Evolutionary conservation across 768 basidiomycete species (phyloP), one percentile per base, ranked within the genome.

Genomic region (Dioszegia aurantiaca): DNA sequence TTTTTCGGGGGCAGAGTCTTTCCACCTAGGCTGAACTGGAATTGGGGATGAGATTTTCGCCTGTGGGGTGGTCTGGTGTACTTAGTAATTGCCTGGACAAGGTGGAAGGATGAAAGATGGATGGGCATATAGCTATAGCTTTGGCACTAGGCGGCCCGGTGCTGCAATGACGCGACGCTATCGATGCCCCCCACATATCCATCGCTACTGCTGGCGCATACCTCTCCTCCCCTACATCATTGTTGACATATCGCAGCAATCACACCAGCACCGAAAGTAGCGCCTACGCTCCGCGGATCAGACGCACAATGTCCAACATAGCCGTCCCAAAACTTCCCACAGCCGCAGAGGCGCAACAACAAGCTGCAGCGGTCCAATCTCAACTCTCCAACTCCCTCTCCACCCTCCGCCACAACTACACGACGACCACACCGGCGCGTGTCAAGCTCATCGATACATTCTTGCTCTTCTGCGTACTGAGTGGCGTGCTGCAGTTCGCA

Each of bases 361-460:
- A 53, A 40, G 51, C 51, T 24, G 14, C 51, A 11, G 36, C 28
- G 11, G 51, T 53, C 23, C 51, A 53, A 53, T 39, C 58, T 24
- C 63, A 67, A 54, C 45, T 62, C 30, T 55, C 63, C 40, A 30
- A 53, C 26, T 74, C 72, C 27, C 54, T 69, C 36, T 36, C 47
- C 12, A 68, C 67, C 49, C 70, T 77, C 47, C 42, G 67, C 12
- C n/a, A 56, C 21, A 74, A 73, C 19, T 98, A 98, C 81, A 78
- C 79, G 67, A 82, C 84, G 30, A 81, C 84, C 55, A 95, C 92
- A 0, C 81, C 90, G 4, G 79, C 88, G 66, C 84, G 90, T 14
- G 85, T 98, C 68, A 94, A 97, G 80, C 86, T 93, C 78, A 86
- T 98, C 74, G 95, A 99, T 80, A 79, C 85, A 8, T 97, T 97